Percentiles rank a stretch among this genome's conserved stretches.
Conservation (phyloP, 805 yeast species). For the Saccharomycopsis javanensis region DNA sequence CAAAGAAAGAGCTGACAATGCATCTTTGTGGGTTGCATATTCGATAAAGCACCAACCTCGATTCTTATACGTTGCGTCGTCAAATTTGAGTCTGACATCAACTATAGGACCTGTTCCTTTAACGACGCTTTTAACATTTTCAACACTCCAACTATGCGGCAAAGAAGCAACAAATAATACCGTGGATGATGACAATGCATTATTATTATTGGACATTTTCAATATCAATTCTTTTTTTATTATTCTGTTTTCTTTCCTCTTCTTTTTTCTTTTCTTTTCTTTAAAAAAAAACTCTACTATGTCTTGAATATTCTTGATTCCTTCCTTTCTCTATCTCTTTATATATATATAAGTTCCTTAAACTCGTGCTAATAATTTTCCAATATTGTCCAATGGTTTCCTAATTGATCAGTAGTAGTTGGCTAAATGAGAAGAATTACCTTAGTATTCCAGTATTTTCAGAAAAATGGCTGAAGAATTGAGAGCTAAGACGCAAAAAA, state of each 20-base stretch:
- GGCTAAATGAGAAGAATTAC: too few species aligned
- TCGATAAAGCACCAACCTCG: constrained; percentile 65
- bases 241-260: not conserved
- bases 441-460: too few species aligned
- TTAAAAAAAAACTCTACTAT: not conserved
- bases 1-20: constrained; percentile 37
- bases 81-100: constrained; percentile 49
- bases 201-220: not conserved
- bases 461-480: too few species aligned
- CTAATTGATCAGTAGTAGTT: too few species aligned
- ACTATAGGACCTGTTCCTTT: constrained; percentile 67
- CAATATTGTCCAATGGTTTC: too few species aligned
- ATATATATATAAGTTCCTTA: too few species aligned
- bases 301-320: not conserved
- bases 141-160: constrained; percentile 66
- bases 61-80: constrained; percentile 39
- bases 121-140: constrained; percentile 50
- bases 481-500: not conserved
- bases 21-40: constrained; percentile 42
- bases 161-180: constrained; percentile 52
- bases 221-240: not conserved
- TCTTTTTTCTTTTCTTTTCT: not conserved
- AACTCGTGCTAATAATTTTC: too few species aligned
- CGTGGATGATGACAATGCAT: constrained; percentile 19
- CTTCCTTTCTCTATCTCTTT: too few species aligned